Conservation (phyloP, 306 rosid genomes). For the Lupinus albus region DNA sequence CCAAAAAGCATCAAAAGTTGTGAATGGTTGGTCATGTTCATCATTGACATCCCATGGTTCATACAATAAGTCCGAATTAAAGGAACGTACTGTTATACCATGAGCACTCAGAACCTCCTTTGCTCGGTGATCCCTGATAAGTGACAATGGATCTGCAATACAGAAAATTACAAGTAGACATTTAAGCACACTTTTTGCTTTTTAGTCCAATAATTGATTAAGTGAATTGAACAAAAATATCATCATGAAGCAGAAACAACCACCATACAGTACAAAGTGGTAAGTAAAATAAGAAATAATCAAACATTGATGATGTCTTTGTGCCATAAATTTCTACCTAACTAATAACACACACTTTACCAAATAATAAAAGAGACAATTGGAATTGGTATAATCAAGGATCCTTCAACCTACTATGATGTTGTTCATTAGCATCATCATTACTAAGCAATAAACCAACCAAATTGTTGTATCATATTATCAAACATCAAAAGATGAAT, state of each 20-base stretch:
- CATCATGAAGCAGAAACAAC: conserved; percentile 15
- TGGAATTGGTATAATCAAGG: conserved; percentile 35
- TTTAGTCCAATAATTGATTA: not conserved
- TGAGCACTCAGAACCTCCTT: too few species aligned
- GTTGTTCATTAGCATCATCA: not conserved
- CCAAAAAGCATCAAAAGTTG: too few species aligned
- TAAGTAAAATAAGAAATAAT: conserved; percentile 15
- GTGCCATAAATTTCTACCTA: not conserved
- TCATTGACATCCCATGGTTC: too few species aligned
- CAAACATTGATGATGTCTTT: not conserved
- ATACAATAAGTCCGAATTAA: too few species aligned
- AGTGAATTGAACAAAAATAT: not conserved
- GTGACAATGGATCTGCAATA: too few species aligned
- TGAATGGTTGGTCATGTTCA: too few species aligned
- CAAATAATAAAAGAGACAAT: conserved; percentile 16
- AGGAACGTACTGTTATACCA: too few species aligned
- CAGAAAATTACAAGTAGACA: too few species aligned
- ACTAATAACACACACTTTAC: conserved; percentile 15
- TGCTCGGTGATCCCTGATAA: too few species aligned
- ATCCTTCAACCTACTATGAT: not conserved
- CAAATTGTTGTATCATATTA: conserved; percentile 17
- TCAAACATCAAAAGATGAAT: not conserved
- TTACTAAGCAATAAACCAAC: conserved; percentile 3
- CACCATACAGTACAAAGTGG: not conserved
- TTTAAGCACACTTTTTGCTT: too few species aligned